Conservation (phyloP, 495 filamentous ascomycete species). For the Rhypophila decipiens region DNA sequence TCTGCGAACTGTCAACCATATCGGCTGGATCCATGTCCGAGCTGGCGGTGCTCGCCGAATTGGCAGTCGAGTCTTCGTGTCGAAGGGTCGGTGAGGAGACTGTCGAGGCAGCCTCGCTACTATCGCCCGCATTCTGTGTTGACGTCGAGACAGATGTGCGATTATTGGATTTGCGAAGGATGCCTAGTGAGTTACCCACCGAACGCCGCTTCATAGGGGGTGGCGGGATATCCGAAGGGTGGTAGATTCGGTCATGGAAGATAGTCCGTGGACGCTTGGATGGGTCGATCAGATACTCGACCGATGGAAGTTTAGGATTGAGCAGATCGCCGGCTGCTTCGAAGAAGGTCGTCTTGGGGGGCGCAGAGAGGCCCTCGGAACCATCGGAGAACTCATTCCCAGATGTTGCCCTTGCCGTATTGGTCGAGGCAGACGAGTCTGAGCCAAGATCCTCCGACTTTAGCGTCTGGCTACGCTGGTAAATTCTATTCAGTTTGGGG, state of each 20-base stretch:
- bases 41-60: conserved; percentile 25
- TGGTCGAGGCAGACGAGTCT: conserved; percentile 28
- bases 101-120: conserved; percentile 11
- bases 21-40: conserved; percentile 34
- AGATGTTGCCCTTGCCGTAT: conserved; percentile 32
- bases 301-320: conserved; percentile 78
- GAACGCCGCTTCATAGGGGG: conserved; percentile 59
- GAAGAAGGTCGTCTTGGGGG: conserved; percentile 89
- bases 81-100: conserved; percentile 6
- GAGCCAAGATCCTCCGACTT: conserved; percentile 35
- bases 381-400: conserved; percentile 40
- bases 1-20: conserved; percentile 48
- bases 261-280: conserved; percentile 81
- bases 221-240: conserved; percentile 86
- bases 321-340: conserved; percentile 90
- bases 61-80: conserved; percentile 20
- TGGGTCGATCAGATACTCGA: conserved; percentile 76
- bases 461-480: conserved; percentile 69
- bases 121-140: conserved; percentile 4
- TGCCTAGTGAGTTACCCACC: conserved; percentile 25
- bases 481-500: conserved; percentile 60
- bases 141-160: conserved; percentile 5
- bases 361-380: conserved; percentile 46
- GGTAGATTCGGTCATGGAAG: conserved; percentile 94
- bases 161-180: conserved; percentile 22